A percentile compares a stretch with the other conserved stretches of the same genome.
phyloP scores from a whole-genome alignment of 768 basidiomycete genomes.

The Russula emetica region DNA sequence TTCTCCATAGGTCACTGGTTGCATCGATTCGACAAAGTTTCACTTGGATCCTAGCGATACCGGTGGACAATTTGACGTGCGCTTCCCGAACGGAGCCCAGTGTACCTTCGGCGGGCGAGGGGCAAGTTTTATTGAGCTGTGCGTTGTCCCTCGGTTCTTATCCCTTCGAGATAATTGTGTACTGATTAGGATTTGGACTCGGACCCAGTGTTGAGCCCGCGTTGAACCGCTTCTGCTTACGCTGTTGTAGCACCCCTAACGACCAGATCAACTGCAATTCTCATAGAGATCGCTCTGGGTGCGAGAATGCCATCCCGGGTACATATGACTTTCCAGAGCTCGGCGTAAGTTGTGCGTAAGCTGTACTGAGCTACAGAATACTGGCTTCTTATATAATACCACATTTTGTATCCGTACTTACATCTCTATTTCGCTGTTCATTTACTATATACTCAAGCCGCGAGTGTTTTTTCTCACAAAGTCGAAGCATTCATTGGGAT shows the following conservation, averaged over 20 bases:
- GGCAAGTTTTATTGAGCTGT: slow-evolving; percentile 52
- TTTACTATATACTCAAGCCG: background rate
- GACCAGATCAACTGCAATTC: slow-evolving; percentile 52
- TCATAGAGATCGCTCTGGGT: slow-evolving; percentile 45
- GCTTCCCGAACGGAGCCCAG: slow-evolving; percentile 51
- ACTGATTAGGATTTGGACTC: background rate
- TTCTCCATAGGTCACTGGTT: slow-evolving; percentile 38
- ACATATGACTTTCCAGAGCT: slow-evolving; percentile 42
- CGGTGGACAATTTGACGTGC: slow-evolving; percentile 49
- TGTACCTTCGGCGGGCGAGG: slow-evolving; percentile 49
- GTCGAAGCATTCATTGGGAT: background rate
- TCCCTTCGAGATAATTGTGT: background rate
- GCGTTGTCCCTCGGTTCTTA: slow-evolving; percentile 24
- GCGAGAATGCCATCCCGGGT: slow-evolving; percentile 43
- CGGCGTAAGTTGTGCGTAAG: slow-evolving; percentile 36
- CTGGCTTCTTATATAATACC: background rate
- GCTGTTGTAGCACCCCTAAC: slow-evolving; percentile 41
- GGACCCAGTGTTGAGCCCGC: slow-evolving; percentile 44
- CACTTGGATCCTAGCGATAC: slow-evolving; percentile 35
- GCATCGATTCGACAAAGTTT: slow-evolving; percentile 37
- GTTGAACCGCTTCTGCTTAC: slow-evolving; percentile 45
- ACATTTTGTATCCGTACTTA: slow-evolving; percentile 3
- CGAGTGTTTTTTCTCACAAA: background rate
- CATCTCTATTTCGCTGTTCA: slow-evolving; percentile 14
- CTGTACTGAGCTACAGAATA: background rate